A percentile compares a stretch with the other conserved stretches of the same genome.
phyloP scores from a whole-genome alignment of 495 filamentous ascomycete genomes.

The Penicillium roqueforti region DNA sequence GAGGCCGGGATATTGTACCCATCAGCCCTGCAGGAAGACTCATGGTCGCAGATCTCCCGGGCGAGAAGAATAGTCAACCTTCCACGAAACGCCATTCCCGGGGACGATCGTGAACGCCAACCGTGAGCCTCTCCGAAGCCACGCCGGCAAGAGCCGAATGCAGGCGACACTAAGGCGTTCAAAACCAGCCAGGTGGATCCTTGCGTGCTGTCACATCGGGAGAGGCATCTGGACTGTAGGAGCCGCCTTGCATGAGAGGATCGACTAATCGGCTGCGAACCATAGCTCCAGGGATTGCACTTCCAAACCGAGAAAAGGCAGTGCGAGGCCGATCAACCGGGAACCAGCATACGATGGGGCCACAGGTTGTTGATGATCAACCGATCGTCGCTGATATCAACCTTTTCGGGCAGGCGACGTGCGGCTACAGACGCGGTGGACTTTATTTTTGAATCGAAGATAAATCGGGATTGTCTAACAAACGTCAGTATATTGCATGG shows the following conservation, averaged over 20 bases:
- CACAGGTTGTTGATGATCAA: background rate
- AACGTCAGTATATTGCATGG: background rate
- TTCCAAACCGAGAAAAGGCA: background rate
- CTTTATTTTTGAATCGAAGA: background rate
- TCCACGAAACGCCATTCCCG: conserved; percentile 7
- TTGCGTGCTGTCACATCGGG: conserved; percentile 23
- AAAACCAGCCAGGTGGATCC: conserved; percentile 19
- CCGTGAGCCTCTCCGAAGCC: conserved; percentile 21
- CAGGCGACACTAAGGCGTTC: conserved; percentile 19
- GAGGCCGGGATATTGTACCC: background rate
- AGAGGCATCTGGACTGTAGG: conserved; percentile 17
- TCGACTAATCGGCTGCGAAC: conserved; percentile 21
- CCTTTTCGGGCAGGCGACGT: background rate
- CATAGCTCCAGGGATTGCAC: background rate
- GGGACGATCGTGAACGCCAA: conserved; percentile 17
- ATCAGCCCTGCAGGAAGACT: conserved; percentile 4
- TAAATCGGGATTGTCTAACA: background rate
- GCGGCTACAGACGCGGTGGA: conserved; percentile 7
- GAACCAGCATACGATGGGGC: conserved; percentile 7
- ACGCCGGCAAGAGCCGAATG: conserved; percentile 29
- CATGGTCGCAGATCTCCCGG: conserved; percentile 19
- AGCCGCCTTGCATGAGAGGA: conserved; percentile 26
- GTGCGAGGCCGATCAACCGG: conserved; percentile 8
- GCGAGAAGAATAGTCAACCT: conserved; percentile 5
- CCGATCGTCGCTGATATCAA: conserved; percentile 2